Evolutionary conservation across 192 early-diverging fungal genomes (phyloP).

Genomic region (Martensiomyces pterosporus): DNA sequence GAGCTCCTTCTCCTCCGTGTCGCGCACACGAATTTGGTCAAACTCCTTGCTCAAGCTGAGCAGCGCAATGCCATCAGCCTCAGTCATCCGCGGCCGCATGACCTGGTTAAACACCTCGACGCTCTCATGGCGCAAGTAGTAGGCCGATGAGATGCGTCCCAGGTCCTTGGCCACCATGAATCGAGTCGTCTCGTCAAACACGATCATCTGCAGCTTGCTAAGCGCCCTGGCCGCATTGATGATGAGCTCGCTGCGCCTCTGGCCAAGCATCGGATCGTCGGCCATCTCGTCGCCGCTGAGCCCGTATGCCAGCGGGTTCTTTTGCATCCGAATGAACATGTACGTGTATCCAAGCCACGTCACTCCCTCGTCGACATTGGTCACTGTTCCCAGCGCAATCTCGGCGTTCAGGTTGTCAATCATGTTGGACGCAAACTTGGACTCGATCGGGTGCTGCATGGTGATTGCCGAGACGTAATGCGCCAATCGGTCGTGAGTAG

Average conservation of each 20-base stretch:
- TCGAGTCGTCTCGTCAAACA: constrained; percentile 76
- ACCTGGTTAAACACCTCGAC: constrained; percentile 83
- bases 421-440: constrained; percentile 76
- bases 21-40: constrained; percentile 86
- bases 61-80: constrained; percentile 89
- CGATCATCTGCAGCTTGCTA: constrained; percentile 88
- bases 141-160: constrained; percentile 89
- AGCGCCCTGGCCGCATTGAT: constrained; percentile 68
- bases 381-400: constrained; percentile 91
- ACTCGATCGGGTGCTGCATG: constrained; percentile 97
- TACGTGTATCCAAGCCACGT: constrained; percentile 98
- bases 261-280: constrained; percentile 75
- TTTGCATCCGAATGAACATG: constrained; percentile 90
- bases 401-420: constrained; percentile 98
- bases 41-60: constrained; percentile 90
- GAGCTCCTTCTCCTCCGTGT: constrained; percentile 83
- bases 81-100: constrained; percentile 87
- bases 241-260: constrained; percentile 80
- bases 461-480: constrained; percentile 95
- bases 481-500: constrained; percentile 85
- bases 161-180: constrained; percentile 86
- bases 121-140: constrained; percentile 84
- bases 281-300: constrained; percentile 69
- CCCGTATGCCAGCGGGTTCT: constrained; percentile 94
- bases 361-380: constrained; percentile 91